Evolutionary conservation across 1,284 basidiomycete genomes (phyloP), one percentile per base, ranked within the genome.

Genomic region (Coriolopsis trogii): DNA sequence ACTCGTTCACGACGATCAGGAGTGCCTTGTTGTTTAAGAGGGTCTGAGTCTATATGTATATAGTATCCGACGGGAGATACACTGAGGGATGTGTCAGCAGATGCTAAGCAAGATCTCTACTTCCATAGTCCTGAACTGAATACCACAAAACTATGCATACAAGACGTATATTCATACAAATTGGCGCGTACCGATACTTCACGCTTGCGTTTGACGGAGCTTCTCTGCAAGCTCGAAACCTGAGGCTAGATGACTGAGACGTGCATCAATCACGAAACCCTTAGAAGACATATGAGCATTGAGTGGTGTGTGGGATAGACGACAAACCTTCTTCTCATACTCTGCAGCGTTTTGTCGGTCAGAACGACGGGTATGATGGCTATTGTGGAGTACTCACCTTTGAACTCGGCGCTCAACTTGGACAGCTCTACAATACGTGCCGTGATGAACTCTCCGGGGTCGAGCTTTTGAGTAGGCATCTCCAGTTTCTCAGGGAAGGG

Each of bases 381-480:
- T 9, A 7, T 15, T 33, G 25, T n/a, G 16, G 26, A 45, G 29
- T 18, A 28, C 30, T 9, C 63, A 91, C 92, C 85, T 75, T 82
- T 75, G 29, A 95, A 73, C 41, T 80, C 80, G 0, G 73, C 70
- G 40, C 80, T 73, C 15, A 96, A 73, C 58, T 85, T 81, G 15
- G 74, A 66, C 13, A 96, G 62, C 40, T 85, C 84, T 2, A 95
- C 82, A 18, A 93, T 78, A 30, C 82, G 79, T 49, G 80, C 84
- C 33, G 86, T 79, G 57, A 97, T 94, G 60, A 88, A 84, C 69
- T 94, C 93, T 15, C 93, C 94, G 33, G 79, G 74, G n/a, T 92
- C 89, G 1, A 91, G 79, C 47, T 86, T 80, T 49, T 88, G 81
- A 6, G 74, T 70, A 0, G 88, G 87, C 8, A 69, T 69, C 58